phyloP scores from a whole-genome alignment of 495 filamentous ascomycete genomes.

The Glarea lozoyensis region DNA sequence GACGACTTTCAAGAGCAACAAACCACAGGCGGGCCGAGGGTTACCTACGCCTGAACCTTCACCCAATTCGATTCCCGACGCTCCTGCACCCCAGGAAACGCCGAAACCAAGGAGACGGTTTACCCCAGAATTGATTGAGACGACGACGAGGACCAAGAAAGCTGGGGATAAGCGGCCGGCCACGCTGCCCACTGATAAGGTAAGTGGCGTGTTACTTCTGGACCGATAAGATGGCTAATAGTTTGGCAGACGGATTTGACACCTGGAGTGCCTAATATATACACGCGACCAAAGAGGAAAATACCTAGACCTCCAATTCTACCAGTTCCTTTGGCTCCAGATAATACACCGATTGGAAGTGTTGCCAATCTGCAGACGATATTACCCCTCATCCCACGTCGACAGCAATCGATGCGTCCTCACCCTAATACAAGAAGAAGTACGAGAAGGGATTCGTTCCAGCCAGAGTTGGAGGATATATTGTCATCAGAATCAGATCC shows the following conservation, averaged over 20 bases:
- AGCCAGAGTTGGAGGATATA: constrained; percentile 31
- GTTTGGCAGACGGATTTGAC: constrained; percentile 40
- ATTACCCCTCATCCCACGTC: constrained; percentile 11
- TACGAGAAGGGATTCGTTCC: constrained; percentile 29
- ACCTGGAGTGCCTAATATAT: constrained; percentile 48
- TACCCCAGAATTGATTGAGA: constrained; percentile 59
- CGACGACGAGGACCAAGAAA: constrained; percentile 47
- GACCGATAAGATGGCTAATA: constrained; percentile 1
- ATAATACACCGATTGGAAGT: constrained; percentile 1
- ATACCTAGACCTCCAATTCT: constrained; percentile 18
- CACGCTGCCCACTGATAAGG: constrained; percentile 40
- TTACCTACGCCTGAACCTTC: constrained; percentile 44
- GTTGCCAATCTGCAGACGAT: constrained; percentile 4
- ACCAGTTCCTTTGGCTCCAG: constrained; percentile 13
- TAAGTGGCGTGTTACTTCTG: constrained; percentile 7
- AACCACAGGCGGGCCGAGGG: constrained; percentile 26
- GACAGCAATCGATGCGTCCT: constrained; percentile 29
- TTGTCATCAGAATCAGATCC: constrained; percentile 21
- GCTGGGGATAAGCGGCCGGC: constrained; percentile 41
- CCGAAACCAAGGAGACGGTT: constrained; percentile 39
- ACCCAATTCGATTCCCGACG: constrained; percentile 15
- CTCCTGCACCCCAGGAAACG: constrained; percentile 12
- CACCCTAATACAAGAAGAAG: constrained; percentile 30
- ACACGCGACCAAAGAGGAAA: constrained; percentile 34
- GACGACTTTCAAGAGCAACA: constrained; percentile 46